Evolutionary conservation across 805 yeast genomes (phyloP).

Genomic region (Monosporozyma unispora): DNA sequence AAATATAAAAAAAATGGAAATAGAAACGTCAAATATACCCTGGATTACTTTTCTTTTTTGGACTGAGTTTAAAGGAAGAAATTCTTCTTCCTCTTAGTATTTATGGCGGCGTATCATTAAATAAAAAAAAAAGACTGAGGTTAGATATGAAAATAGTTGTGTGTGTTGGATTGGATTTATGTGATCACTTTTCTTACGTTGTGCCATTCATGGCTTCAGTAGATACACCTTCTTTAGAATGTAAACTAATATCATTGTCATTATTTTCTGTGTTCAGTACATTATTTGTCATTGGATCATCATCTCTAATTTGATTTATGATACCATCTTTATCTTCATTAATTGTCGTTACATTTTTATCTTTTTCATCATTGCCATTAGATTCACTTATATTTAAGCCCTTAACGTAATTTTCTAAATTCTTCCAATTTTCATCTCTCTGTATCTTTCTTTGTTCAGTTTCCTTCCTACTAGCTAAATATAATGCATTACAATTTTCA

Average conservation of each 20-base stretch:
- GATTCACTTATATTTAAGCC: constrained; percentile 16
- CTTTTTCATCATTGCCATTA: background rate
- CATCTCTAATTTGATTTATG: background rate
- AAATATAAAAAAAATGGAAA: background rate
- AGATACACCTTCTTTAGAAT: background rate
- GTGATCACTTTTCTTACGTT: background rate
- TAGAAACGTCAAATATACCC: background rate
- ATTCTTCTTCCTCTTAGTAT: background rate
- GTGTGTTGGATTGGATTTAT: background rate
- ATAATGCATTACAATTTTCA: constrained; percentile 85
- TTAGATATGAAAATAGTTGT: background rate
- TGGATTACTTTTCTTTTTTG: background rate
- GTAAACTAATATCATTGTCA: background rate
- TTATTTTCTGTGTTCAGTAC: background rate
- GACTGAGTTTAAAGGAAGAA: background rate
- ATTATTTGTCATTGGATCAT: background rate
- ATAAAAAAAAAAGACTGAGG: background rate
- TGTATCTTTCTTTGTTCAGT: constrained; percentile 55
- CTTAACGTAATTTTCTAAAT: constrained; percentile 53
- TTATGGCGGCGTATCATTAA: background rate
- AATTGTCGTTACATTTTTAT: background rate
- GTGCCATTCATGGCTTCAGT: background rate
- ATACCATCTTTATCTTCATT: background rate
- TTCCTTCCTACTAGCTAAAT: constrained; percentile 70
- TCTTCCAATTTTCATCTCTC: constrained; percentile 62